Evolutionary conservation across 495 filamentous ascomycete species (phyloP).

Genomic region (Halenospora varia): DNA sequence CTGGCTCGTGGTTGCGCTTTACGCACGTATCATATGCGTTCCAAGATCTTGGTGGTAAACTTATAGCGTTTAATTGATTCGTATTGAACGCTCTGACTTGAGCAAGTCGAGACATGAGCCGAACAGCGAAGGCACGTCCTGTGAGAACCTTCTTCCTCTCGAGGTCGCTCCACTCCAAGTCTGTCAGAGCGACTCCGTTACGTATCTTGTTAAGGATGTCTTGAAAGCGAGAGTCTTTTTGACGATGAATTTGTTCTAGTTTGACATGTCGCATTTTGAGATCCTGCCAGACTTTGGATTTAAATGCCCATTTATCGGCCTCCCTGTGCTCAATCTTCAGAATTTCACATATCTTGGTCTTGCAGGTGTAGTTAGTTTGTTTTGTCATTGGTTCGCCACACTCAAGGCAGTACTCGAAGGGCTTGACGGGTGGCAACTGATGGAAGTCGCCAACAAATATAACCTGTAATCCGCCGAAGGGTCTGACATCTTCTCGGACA

Average conservation of each 20-base stretch:
- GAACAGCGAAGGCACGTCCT: background rate
- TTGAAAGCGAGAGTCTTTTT: slow-evolving; percentile 18
- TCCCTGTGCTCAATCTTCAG: background rate
- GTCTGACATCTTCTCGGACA: background rate
- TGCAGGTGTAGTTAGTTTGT: background rate
- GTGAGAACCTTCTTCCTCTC: slow-evolving; percentile 6
- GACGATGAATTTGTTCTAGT: slow-evolving; percentile 21
- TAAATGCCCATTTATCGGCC: slow-evolving; percentile 30
- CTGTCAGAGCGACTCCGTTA: slow-evolving; percentile 4
- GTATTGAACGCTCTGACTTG: slow-evolving; percentile 13
- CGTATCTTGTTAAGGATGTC: slow-evolving; percentile 21
- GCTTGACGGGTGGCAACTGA: slow-evolving; percentile 40
- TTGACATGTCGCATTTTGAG: slow-evolving; percentile 17
- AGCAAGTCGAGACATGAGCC: slow-evolving; percentile 10
- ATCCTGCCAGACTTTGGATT: slow-evolving; percentile 18
- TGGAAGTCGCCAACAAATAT: slow-evolving; percentile 41
- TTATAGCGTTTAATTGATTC: slow-evolving; percentile 3
- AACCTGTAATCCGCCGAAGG: slow-evolving; percentile 28
- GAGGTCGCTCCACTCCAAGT: slow-evolving; percentile 13
- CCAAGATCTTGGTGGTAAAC: slow-evolving; percentile 5
- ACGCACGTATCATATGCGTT: slow-evolving; percentile 4
- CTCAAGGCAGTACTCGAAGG: slow-evolving; percentile 32
- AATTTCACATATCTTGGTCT: background rate
- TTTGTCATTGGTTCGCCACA: slow-evolving; percentile 29
- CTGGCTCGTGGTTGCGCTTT: background rate